Evolutionary conservation across 345 rosid species (phyloP), one percentile per base, ranked within the genome.

Genomic region (Pelargonium nanum): DNA sequence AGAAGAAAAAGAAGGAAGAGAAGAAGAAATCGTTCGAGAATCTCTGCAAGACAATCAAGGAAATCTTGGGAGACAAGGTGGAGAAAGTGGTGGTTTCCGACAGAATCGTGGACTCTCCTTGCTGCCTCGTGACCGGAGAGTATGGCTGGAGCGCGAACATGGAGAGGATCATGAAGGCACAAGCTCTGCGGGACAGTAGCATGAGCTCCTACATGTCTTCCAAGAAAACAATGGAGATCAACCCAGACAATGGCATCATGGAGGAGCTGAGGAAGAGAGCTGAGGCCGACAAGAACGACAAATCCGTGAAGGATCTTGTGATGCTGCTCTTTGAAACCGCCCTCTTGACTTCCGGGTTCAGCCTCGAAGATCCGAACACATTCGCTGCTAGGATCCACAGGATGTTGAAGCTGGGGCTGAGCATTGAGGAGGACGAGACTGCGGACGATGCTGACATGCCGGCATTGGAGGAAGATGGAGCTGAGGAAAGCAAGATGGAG

Each of bases 401-500:
- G 69, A 78, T 78, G 80, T 55, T 75, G 79, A 78, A 75, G 44
- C 60, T 78, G 12, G 82, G 82, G 12, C 75, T 75, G 30, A 78
- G 82, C 73, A 78, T 78, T 8, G 80, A 78, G 0, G 82, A 78
- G 60, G 82, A 69, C 6, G 80, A 72, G 19, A 25, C 24, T 24
- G 79, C 51, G 0, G 77, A 72, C 0, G 79, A 75, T 61, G 64
- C 66, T 1, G 82, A 78, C 6, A 75, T 78, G 77, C 82, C 77
- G 12, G 52, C 79, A 1, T 26, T 78, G 66, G 82, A 78, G 72
- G 79, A 78, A 40, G 82, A 69, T 20, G 79, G 61, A 44, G 77
- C 73, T 1, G 80, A 78, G 73, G 82, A 78, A 61, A 78, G 82
- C 71, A 78, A 75, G 70, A 78, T 75, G 82, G 82, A 78, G 57